Base-by-base conservation (phyloP, 805 yeast species). In the Lipomyces chichibuensis region DNA sequence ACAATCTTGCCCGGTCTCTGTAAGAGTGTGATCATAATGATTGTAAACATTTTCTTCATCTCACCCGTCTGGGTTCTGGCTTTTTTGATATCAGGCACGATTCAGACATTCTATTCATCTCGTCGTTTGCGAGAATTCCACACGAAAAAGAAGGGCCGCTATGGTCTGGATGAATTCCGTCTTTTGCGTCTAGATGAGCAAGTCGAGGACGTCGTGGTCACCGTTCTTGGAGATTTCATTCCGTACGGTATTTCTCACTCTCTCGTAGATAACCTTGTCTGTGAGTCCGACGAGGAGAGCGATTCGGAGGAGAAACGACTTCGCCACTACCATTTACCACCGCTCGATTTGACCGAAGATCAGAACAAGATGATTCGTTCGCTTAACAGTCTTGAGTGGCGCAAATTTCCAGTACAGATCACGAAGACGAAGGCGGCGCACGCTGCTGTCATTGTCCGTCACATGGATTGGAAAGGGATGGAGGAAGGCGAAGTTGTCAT, bases 371-470 rank as follows among this genome's bases (percentile, higher is more conserved):
- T 90, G 54, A 82, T 89, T 39, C 77, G 77, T 35, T 81, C 83
- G 61, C 81, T 91, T 75, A 91, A 91, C 76, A 71, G 77, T 2
- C 75, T 90, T 3, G 73, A 79, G 1, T 92, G 96, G 96, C 76
- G 79, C 55, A 91, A 90, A 75, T 88, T 77, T 71, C 93, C 95
- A 0, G 82, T 91, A 33, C 83, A 88, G 66, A 88, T 91, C 65
- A 82, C 88, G 51, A 79, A 84, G 37, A 87, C 94, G 5, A 82
- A 82, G 59, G 84, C 87, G 56, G 84, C 96, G 0, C 97, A 91
- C 74, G 91, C 96, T 0, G 96, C 95, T 1, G 88, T 91, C 1
- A 89, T 91, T 66, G 90, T 88, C 55, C 83, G 96, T 60, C 85
- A 83, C 69, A 74, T 76, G n/a, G 78, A 79, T 29, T 84, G 83